phyloP scores from a whole-genome alignment of 2,329 filamentous ascomycete species.

The Fusarium metavorans region DNA sequence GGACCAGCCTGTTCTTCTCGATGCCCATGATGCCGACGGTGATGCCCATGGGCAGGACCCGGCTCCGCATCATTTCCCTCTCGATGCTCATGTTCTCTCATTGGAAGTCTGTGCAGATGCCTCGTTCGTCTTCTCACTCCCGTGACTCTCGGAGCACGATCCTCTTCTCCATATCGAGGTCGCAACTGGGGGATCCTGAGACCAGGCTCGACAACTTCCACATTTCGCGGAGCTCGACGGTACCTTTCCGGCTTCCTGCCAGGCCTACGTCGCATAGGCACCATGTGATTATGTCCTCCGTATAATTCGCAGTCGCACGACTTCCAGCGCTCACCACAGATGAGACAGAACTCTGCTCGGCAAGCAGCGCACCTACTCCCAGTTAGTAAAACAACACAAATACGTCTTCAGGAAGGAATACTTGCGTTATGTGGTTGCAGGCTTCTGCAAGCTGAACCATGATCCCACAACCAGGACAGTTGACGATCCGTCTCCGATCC shows the following conservation, averaged over 20 bases:
- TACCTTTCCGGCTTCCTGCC: constrained; percentile 34
- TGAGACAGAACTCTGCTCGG: constrained; percentile 61
- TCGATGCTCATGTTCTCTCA: background rate
- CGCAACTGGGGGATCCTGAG: constrained; percentile 31
- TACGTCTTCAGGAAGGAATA: background rate
- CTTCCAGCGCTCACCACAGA: constrained; percentile 58
- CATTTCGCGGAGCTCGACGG: constrained; percentile 10
- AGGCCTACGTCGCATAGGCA: constrained; percentile 21
- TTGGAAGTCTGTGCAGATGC: background rate
- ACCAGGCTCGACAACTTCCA: background rate
- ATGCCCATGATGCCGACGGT: background rate
- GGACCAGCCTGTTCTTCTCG: background rate
- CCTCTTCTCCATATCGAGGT: constrained; percentile 14
- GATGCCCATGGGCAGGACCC: background rate
- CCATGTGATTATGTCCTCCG: constrained; percentile 7
- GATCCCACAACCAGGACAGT: constrained; percentile 40
- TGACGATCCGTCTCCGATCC: constrained; percentile 36
- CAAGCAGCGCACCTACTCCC: constrained; percentile 54
- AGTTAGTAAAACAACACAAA: background rate
- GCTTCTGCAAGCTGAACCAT: constrained; percentile 36
- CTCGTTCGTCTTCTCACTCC: background rate
- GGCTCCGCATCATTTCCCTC: background rate
- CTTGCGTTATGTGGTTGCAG: constrained; percentile 43
- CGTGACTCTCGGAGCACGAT: background rate
- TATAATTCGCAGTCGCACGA: constrained; percentile 49